Conservation (phyloP, 2,329 filamentous ascomycete genomes). For the Chaetomium globosum region DNA sequence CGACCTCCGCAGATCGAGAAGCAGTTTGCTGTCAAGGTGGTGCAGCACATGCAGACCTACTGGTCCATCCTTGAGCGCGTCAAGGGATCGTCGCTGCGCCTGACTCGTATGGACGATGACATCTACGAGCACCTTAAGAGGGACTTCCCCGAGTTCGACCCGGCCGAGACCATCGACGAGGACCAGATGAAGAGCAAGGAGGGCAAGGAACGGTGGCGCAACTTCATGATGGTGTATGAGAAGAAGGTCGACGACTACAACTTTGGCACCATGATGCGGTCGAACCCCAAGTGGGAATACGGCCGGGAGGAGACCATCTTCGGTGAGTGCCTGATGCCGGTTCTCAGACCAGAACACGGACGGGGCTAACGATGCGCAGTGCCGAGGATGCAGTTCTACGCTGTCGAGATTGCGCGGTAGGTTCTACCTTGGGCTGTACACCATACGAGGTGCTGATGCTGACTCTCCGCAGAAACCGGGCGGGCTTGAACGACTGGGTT, state of each 20-base stretch:
- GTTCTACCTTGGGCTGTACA: background rate
- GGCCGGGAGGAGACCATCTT: constrained; percentile 90
- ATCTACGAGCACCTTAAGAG: constrained; percentile 86
- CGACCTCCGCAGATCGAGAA: constrained; percentile 77
- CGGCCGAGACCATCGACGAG: constrained; percentile 78
- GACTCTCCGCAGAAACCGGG: constrained; percentile 74
- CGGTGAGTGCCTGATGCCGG: constrained; percentile 52
- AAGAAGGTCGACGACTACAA: constrained; percentile 97
- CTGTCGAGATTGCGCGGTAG: constrained; percentile 53
- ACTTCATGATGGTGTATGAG: constrained; percentile 92
- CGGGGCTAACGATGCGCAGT: constrained; percentile 43
- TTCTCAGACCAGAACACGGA: too few species aligned
- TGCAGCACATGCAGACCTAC: constrained; percentile 96
- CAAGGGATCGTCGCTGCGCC: constrained; percentile 80
- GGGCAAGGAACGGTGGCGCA: constrained; percentile 92
- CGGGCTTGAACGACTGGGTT: constrained; percentile 94
- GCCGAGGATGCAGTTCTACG: constrained; percentile 61
- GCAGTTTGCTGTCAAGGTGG: constrained; percentile 97
- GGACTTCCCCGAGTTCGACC: constrained; percentile 92
- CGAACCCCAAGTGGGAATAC: constrained; percentile 79
- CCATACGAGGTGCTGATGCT: constrained; percentile 20
- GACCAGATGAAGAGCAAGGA: constrained; percentile 96
- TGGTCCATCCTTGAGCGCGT: constrained; percentile 93
- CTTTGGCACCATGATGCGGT: constrained; percentile 91
- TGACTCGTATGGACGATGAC: constrained; percentile 94